Conservation (phyloP, 2,329 filamentous ascomycete genomes). For the Mycosphaerella arachidis region DNA sequence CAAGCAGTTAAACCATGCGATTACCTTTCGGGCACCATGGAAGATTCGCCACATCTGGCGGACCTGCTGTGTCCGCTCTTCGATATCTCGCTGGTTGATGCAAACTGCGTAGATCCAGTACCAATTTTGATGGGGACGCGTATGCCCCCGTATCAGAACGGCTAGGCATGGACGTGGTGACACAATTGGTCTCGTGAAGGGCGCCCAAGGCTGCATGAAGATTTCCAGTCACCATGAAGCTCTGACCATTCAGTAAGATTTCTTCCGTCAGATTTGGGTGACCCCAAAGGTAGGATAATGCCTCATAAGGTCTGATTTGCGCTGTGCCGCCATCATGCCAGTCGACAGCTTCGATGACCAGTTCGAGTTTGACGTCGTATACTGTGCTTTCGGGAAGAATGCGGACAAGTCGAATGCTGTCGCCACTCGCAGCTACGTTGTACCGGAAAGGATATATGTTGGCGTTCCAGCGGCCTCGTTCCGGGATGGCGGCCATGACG, state of each 20-base stretch:
- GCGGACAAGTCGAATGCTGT: background rate
- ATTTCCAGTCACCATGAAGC: background rate
- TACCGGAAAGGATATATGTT: background rate
- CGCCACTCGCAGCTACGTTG: background rate
- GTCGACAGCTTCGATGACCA: background rate
- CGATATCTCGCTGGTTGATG: background rate
- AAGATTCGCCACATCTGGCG: background rate
- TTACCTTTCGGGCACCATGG: background rate
- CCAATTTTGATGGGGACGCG: background rate
- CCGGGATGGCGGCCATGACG: no score
- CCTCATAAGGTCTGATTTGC: background rate
- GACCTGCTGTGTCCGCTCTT: background rate
- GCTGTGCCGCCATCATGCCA: background rate
- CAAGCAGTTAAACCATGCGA: background rate
- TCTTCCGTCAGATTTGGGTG: background rate
- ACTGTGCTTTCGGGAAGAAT: background rate
- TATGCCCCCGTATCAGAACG: background rate
- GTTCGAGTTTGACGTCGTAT: background rate
- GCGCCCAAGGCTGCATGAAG: background rate
- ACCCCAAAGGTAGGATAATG: background rate
- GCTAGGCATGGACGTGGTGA: no score
- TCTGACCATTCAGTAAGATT: background rate
- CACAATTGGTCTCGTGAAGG: background rate
- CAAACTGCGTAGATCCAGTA: background rate
- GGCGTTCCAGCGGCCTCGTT: no score